phyloP scores from a whole-genome alignment of 2,329 filamentous ascomycete genomes.

The Penicillium sumatraense region DNA sequence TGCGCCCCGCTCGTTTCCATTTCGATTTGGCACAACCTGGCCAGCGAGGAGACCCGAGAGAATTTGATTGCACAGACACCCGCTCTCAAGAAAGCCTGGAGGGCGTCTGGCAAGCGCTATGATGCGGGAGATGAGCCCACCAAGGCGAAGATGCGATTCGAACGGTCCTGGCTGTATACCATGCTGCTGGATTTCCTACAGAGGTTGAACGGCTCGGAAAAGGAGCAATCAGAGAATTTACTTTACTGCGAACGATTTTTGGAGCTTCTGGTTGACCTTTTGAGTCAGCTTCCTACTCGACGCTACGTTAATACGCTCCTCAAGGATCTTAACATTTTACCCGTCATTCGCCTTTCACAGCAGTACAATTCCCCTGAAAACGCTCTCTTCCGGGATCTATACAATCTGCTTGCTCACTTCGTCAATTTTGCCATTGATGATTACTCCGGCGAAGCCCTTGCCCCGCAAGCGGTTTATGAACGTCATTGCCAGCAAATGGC shows the following conservation, averaged over 20 bases:
- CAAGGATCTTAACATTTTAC: constrained; percentile 80
- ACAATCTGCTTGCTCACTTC: constrained; percentile 81
- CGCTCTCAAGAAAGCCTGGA: constrained; percentile 88
- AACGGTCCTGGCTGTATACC: constrained; percentile 90
- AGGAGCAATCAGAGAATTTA: constrained; percentile 61
- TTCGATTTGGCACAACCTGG: constrained; percentile 91
- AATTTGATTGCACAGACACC: constrained; percentile 70
- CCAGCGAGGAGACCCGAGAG: constrained; percentile 75
- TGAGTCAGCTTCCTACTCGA: constrained; percentile 91
- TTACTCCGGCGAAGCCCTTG: constrained; percentile 79
- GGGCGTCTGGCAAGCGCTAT: constrained; percentile 81
- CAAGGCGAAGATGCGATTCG: constrained; percentile 83
- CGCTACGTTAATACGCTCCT: constrained; percentile 90
- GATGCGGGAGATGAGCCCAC: constrained; percentile 80
- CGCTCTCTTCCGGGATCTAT: constrained; percentile 78
- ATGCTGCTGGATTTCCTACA: constrained; percentile 82
- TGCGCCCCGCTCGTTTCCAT: constrained; percentile 95
- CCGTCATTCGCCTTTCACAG: constrained; percentile 77
- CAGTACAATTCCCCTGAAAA: constrained; percentile 77
- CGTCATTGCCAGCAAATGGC: constrained; percentile 76
- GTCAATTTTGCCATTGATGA: constrained; percentile 89
- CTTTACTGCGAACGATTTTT: constrained; percentile 91
- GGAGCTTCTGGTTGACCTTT: constrained; percentile 86
- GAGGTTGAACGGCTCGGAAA: constrained; percentile 64
- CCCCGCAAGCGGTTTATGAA: constrained; percentile 74